phyloP scores from a whole-genome alignment of 2,329 filamentous ascomycete genomes.

The Chaetomium sp. region DNA sequence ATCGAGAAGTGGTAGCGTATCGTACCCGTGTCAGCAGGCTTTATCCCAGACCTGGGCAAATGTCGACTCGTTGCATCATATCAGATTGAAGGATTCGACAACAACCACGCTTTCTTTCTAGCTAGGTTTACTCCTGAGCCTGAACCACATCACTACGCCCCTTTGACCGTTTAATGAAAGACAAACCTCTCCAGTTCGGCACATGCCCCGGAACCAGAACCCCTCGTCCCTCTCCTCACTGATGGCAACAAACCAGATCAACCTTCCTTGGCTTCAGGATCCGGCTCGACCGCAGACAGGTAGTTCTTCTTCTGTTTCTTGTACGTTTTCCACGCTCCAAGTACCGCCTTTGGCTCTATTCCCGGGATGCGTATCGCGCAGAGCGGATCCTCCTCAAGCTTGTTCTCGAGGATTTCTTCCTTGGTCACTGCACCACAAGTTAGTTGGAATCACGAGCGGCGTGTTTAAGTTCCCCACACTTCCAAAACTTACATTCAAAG shows the following conservation, averaged over 20 bases:
- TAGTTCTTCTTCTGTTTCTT: not conserved
- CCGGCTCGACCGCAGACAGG: not conserved
- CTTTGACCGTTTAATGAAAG: not conserved
- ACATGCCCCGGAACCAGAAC: not conserved
- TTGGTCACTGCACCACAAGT: not conserved
- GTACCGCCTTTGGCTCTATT: conserved; percentile 1
- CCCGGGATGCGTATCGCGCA: not conserved
- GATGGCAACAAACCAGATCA: not conserved
- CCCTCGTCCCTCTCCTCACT: too few relatives aligned
- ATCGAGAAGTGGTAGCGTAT: too few relatives aligned
- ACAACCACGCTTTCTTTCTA: not conserved
- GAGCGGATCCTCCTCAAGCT: conserved; percentile 10
- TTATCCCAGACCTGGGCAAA: too few relatives aligned
- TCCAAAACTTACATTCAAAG: conserved; percentile 1
- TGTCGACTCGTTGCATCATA: too few relatives aligned
- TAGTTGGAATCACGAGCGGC: not conserved
- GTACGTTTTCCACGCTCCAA: not conserved
- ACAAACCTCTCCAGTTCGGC: not conserved
- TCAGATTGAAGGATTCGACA: too few relatives aligned
- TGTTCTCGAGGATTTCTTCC: not conserved
- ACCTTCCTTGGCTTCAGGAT: not conserved
- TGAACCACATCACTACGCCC: not conserved
- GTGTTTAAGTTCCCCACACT: not conserved
- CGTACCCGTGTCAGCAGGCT: too few relatives aligned
- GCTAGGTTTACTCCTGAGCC: not conserved